Evolutionary conservation across 2,329 filamentous ascomycete genomes (phyloP).

Genomic region (Colletotrichum lindemuthianum): DNA sequence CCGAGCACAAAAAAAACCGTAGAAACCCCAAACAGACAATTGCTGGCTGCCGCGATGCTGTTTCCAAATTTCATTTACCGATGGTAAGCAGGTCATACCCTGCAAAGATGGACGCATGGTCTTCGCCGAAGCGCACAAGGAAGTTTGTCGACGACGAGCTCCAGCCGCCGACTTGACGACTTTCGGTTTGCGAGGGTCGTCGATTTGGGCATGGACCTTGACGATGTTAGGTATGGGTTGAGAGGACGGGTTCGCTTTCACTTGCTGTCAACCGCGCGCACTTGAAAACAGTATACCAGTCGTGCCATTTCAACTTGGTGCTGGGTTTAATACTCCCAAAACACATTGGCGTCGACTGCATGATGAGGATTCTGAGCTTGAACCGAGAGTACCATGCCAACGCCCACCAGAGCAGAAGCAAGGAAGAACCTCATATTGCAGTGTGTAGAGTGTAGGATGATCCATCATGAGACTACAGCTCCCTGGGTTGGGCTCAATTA

Average conservation of each 20-base stretch:
- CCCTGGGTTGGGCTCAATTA: background rate
- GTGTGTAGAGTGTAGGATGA: background rate
- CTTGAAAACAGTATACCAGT: constrained; percentile 18
- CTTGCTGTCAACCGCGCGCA: constrained; percentile 7
- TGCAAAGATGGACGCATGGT: constrained; percentile 8
- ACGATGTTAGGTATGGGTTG: background rate
- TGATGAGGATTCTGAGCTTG: constrained; percentile 12
- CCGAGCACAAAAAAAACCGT: constrained; percentile 13
- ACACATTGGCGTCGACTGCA: background rate
- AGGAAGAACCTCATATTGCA: background rate
- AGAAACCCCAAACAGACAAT: constrained; percentile 11
- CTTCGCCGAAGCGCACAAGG: constrained; percentile 18
- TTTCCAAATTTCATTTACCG: background rate
- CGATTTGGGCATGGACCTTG: constrained; percentile 19
- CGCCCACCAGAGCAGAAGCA: background rate
- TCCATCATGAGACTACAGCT: background rate
- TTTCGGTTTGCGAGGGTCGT: constrained; percentile 14
- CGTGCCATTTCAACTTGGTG: constrained; percentile 17
- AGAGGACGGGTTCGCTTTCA: background rate
- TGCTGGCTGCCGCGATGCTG: background rate
- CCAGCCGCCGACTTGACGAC: constrained; percentile 17
- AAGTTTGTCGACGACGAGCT: constrained; percentile 24
- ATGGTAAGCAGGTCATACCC: constrained; percentile 23
- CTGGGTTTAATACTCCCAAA: constrained; percentile 1
- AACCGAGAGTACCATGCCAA: background rate